A percentile compares a stretch with the other conserved stretches of the same genome.
Evolutionary conservation across 2,329 filamentous ascomycete species (phyloP).

Genomic region (Cercospora canescens): DNA sequence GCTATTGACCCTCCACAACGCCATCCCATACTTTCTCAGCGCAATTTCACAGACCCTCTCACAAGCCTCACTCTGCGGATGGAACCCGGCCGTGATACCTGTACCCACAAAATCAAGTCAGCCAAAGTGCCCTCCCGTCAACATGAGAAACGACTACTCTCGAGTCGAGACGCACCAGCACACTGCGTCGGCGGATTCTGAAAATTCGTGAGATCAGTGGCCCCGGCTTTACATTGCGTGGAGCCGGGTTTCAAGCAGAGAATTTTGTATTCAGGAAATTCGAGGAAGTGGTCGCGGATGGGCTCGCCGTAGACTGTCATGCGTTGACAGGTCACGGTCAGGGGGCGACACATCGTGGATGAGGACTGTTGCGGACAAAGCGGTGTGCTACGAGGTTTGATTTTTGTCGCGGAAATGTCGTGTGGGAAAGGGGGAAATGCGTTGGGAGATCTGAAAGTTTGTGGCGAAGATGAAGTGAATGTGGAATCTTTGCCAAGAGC

Average conservation of each 20-base stretch:
- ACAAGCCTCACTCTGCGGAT: background rate
- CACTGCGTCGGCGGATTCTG: slow-evolving; percentile 19
- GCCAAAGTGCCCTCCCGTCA: background rate
- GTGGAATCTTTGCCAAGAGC: background rate
- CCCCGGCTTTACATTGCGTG: slow-evolving; percentile 5
- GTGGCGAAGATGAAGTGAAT: background rate
- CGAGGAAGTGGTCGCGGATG: slow-evolving; percentile 13
- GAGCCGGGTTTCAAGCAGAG: slow-evolving; percentile 17
- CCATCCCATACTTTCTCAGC: slow-evolving; percentile 7
- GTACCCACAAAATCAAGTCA: background rate
- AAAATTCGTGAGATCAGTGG: slow-evolving; percentile 9
- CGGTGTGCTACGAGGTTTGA: background rate
- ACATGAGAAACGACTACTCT: background rate
- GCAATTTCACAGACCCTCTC: background rate
- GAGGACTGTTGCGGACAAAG: background rate
- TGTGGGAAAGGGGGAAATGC: background rate
- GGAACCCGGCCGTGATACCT: slow-evolving; percentile 7
- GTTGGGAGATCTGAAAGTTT: background rate
- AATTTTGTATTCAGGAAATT: slow-evolving; percentile 12
- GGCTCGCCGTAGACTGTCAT: background rate
- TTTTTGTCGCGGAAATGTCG: background rate
- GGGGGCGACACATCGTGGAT: slow-evolving; percentile 14
- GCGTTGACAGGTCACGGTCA: slow-evolving; percentile 17
- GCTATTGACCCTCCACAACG: slow-evolving; percentile 5
- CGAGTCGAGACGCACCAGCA: slow-evolving; percentile 11